Evolutionary conservation across 2,329 filamentous ascomycete species (phyloP).

Genomic region (Talaromyces sp.): DNA sequence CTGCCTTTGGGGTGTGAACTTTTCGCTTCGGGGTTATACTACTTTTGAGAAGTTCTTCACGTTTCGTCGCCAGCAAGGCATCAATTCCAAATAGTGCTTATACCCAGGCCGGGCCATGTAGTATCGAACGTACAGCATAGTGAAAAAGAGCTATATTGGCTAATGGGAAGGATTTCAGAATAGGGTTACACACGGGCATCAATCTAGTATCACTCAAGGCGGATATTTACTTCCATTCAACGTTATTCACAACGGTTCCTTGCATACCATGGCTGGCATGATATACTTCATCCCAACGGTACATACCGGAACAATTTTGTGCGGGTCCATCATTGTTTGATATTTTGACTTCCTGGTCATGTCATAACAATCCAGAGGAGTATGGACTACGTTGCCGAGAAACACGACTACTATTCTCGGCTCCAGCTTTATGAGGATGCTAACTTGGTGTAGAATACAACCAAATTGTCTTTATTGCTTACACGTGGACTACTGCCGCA

Average conservation of each 20-base stretch:
- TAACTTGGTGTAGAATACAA: neutral
- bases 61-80: neutral
- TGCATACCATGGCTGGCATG: neutral
- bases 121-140: neutral
- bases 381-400: too few species aligned
- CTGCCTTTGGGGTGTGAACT: neutral
- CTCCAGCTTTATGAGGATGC: neutral
- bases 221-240: neutral
- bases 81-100: neutral
- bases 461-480: neutral
- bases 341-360: neutral
- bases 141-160: neutral
- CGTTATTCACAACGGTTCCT: slow-evolving; percentile 1
- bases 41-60: neutral
- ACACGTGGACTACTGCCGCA: neutral
- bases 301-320: neutral
- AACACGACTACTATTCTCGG: neutral
- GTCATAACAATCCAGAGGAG: neutral
- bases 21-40: neutral
- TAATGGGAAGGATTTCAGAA: neutral
- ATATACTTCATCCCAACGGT: neutral
- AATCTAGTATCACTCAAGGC: neutral
- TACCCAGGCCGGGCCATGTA: neutral
- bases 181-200: slow-evolving; percentile 8
- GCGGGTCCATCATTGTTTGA: neutral